A percentile compares a stretch with the other conserved stretches of the same genome.
Conservation (phyloP, 2,329 filamentous ascomycete species). For the Orbilia javanica region DNA sequence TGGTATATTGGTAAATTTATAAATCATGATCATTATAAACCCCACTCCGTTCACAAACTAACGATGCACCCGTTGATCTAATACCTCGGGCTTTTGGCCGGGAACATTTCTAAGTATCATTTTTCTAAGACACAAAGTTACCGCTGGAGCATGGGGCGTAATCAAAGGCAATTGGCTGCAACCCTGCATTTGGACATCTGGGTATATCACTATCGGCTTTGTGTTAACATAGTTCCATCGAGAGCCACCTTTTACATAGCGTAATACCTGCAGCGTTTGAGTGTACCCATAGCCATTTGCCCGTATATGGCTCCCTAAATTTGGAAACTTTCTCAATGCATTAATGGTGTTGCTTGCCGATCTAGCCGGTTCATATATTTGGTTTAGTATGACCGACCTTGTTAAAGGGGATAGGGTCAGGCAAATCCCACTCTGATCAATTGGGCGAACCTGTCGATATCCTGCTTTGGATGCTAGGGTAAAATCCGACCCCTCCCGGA, state of each 20-base stretch:
- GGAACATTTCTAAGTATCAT: background rate
- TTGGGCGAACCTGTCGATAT: background rate
- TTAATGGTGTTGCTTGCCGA: background rate
- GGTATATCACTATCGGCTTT: background rate
- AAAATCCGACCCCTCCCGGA: slow-evolving; percentile 40
- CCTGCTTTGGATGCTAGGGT: background rate
- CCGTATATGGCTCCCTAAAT: background rate
- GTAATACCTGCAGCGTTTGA: background rate
- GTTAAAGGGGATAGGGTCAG: background rate
- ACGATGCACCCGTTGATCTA: background rate
- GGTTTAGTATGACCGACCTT: background rate
- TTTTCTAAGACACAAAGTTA: background rate
- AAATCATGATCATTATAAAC: too few relatives aligned
- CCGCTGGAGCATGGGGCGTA: background rate
- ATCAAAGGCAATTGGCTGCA: background rate
- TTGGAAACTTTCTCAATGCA: background rate
- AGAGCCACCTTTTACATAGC: background rate
- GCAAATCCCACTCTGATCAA: background rate
- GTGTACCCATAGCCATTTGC: background rate
- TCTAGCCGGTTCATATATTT: background rate
- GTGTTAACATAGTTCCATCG: background rate
- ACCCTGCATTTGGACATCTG: background rate
- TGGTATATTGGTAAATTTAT: too few relatives aligned
- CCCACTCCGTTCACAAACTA: background rate
- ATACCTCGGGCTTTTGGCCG: background rate